Conservation (phyloP, 257 asterid genomes). For the Lycium ferocissimum region DNA sequence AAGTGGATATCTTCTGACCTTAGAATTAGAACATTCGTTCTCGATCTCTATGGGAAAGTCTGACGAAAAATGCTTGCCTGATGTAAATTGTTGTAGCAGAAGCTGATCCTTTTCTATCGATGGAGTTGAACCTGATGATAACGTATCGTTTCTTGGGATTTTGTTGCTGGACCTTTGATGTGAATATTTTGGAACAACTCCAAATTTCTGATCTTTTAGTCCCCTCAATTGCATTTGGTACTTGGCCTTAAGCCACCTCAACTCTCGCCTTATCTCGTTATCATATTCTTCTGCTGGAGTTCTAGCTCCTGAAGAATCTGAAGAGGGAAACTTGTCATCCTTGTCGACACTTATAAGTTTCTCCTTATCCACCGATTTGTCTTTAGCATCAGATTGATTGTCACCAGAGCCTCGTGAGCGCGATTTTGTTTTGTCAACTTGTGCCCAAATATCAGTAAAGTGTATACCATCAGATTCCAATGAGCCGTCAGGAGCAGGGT, state of each 20-base stretch:
- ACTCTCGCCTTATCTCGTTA: constrained; percentile 57
- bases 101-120: constrained; percentile 31
- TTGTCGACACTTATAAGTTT: background rate
- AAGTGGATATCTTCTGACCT: constrained; percentile 43
- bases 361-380: constrained; percentile 32
- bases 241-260: constrained; percentile 78
- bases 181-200: constrained; percentile 40
- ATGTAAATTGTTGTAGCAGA: constrained; percentile 32
- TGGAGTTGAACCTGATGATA: background rate
- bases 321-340: constrained; percentile 18
- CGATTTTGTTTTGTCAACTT: constrained; percentile 45
- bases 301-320: constrained; percentile 38
- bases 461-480: constrained; percentile 45
- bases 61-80: constrained; percentile 37
- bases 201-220: constrained; percentile 50
- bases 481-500: constrained; percentile 45
- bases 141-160: constrained; percentile 28
- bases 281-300: constrained; percentile 41
- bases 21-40: constrained; percentile 36
- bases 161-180: constrained; percentile 28
- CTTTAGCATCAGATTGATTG: constrained; percentile 26
- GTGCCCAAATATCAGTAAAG: constrained; percentile 47
- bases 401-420: constrained; percentile 32
- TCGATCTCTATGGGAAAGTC: constrained; percentile 34
- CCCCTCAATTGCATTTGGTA: constrained; percentile 63